Base-by-base conservation (phyloP, 805 yeast genomes). In the Myxozyma lipomycoides region DNA sequence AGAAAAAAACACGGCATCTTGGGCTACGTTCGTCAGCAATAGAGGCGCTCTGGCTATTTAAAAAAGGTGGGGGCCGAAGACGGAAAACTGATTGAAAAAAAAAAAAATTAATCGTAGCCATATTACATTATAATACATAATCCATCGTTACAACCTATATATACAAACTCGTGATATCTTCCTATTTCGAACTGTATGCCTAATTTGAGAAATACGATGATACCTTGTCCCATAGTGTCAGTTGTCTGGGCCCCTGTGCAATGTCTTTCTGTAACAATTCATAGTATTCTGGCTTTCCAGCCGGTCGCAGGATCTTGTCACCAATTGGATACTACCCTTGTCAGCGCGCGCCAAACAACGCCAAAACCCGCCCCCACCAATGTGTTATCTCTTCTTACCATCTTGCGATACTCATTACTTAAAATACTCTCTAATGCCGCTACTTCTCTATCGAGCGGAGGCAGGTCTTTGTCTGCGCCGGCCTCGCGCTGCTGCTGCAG, bases 11-110 rank as follows among this genome's bases (percentile, higher is more conserved):
- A 0, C 71, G 68, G 17, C 86, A 85, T 65, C 52, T 90, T 26
- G 83, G 90, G 32, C 89, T 89, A 1, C 73, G 86, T 60, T 85
- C 78, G 59, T 86, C 88, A 65, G 95, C 96, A 0, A 74, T 84
- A 26, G 97, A 90, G 59, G 95, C 96, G 0, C 73, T 90, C 32
- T 90, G 96, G 95, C 69, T 90, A 46, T 87, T 95, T 93, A 82
- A 76, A 59, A 59, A 64, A 32, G 63, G 66, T 19, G 61, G 63
- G 9, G 59, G 61, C 12, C 38, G 60, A 18, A 28, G 34, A 23
- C 40, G 56, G 18, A 58, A 53, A 30, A 47, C 60, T 3, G 56
- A 55, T 19, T 56, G 26, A 24, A 7, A 35, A 15, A 35, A 5
- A 21, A n/a, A 35, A 17, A 28, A 9, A 28, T 9, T 28, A 28